Percentiles rank a stretch among this genome's conserved stretches.
These are phyloP conservation scores for Pistacia vera DNA, from an alignment of 345 rosid genomes.

Conservation along the genomic window DNA sequence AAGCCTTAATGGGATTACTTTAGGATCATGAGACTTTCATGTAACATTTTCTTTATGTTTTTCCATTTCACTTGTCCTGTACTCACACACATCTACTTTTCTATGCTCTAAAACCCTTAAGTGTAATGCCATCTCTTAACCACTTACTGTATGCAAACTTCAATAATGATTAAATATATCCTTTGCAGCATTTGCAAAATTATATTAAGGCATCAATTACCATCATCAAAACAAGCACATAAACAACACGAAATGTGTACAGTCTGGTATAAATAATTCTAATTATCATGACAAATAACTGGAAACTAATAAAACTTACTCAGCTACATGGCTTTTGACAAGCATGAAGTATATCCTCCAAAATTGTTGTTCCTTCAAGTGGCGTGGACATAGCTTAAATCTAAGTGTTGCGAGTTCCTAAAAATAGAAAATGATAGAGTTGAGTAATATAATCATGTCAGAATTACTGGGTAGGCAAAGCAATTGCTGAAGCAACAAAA, in stretches of 20 bases:
- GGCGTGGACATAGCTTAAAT: constrained; percentile 73
- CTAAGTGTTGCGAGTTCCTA: constrained; percentile 89
- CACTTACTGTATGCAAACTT: background rate
- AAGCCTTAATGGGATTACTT: background rate
- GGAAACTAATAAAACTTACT: constrained; percentile 40
- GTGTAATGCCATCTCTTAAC: background rate
- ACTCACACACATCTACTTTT: background rate
- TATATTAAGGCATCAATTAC: background rate
- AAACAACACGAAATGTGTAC: background rate
- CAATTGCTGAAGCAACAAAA: constrained; percentile 7
- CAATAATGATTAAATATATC: background rate
- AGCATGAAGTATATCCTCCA: constrained; percentile 85
- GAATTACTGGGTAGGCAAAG: background rate
- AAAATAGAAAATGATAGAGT: background rate
- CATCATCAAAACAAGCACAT: background rate
- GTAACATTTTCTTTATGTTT: background rate
- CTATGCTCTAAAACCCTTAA: background rate
- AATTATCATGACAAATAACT: background rate
- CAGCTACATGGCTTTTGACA: constrained; percentile 64
- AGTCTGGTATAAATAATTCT: background rate
- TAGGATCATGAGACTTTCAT: background rate
- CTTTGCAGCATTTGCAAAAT: background rate
- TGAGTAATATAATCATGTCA: constrained; percentile 3
- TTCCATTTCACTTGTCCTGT: constrained; percentile 1
- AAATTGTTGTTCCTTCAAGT: constrained; percentile 76